Conservation (phyloP, 2,329 filamentous ascomycete genomes). For the Ophiostoma sp. region DNA sequence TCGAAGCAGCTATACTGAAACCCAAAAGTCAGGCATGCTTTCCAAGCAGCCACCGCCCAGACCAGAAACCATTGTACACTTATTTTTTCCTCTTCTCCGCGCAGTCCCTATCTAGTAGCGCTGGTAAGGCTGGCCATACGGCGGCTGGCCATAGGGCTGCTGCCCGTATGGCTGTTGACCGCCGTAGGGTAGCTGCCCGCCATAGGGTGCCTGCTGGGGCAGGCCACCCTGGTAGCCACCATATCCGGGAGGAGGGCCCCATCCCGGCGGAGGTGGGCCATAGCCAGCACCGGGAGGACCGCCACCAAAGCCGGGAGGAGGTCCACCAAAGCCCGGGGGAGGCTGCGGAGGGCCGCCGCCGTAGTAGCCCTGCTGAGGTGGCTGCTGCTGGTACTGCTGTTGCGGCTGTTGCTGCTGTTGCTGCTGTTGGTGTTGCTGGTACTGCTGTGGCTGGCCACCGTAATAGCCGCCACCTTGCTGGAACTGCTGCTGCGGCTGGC, state of each 20-base stretch:
- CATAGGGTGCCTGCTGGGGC: constrained; percentile 17
- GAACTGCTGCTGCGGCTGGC: not conserved
- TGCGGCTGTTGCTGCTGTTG: not conserved
- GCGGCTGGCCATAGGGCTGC: constrained; percentile 8
- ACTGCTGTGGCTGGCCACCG: not conserved
- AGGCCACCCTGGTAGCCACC: constrained; percentile 14
- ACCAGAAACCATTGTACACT: not conserved
- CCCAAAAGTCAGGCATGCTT: not conserved
- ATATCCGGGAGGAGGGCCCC: constrained; percentile 12
- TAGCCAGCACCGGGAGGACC: constrained; percentile 16
- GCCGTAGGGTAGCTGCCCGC: constrained; percentile 18
- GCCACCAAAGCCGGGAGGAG: not conserved
- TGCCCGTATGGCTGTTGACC: constrained; percentile 20
- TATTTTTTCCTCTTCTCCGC: not conserved
- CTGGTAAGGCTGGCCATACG: constrained; percentile 11
- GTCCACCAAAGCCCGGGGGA: not conserved
- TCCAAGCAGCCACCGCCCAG: not conserved
- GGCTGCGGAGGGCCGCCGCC: constrained; percentile 10
- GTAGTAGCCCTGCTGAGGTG: constrained; percentile 18
- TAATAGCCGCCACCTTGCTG: not conserved
- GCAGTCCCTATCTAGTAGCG: not conserved
- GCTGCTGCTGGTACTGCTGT: constrained; percentile 10
- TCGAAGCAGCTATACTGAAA: not conserved
- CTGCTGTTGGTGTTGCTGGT: constrained; percentile 3
- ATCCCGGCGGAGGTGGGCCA: constrained; percentile 11